Conservation (phyloP, 148 eudicot species). For the Persicaria tinctoria region DNA sequence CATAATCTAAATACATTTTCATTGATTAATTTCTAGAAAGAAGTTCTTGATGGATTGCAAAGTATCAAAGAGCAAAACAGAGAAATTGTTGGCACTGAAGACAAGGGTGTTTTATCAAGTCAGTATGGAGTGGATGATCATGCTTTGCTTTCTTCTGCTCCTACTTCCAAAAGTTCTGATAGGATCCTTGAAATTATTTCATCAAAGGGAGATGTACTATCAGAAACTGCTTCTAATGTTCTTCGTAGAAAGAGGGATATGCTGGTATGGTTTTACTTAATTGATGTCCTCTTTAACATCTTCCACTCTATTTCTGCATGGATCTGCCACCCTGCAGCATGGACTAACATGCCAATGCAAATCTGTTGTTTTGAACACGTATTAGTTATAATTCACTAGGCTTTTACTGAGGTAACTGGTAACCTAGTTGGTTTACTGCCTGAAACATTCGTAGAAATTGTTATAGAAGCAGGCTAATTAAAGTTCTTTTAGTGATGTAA, state of each 20-base stretch:
- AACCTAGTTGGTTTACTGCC: not conserved
- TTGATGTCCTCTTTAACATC: not conserved
- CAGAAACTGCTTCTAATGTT: conserved; percentile 39
- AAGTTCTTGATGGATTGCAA: conserved; percentile 7
- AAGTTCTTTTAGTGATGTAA: not conserved
- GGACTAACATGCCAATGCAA: not conserved
- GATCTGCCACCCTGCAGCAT: not conserved
- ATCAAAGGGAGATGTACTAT: conserved; percentile 27
- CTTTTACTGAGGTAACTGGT: not conserved
- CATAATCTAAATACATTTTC: not conserved
- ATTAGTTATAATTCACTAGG: not conserved
- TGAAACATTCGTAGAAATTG: not conserved
- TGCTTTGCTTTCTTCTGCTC: conserved; percentile 21
- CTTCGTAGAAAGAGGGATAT: conserved; percentile 36
- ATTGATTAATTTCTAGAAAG: not conserved
- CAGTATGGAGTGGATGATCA: conserved; percentile 21
- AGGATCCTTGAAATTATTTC: conserved; percentile 26
- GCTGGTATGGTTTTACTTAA: conserved; percentile 36
- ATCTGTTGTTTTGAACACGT: not conserved
- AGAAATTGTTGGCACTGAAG: conserved; percentile 19
- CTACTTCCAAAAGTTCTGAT: conserved; percentile 18
- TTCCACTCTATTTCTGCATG: not conserved
- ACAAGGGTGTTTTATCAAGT: conserved; percentile 21
- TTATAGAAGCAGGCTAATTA: not conserved
- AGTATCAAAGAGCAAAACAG: conserved; percentile 10